phyloP scores from a whole-genome alignment of 345 rosid genomes.

The Garcia nutans region DNA sequence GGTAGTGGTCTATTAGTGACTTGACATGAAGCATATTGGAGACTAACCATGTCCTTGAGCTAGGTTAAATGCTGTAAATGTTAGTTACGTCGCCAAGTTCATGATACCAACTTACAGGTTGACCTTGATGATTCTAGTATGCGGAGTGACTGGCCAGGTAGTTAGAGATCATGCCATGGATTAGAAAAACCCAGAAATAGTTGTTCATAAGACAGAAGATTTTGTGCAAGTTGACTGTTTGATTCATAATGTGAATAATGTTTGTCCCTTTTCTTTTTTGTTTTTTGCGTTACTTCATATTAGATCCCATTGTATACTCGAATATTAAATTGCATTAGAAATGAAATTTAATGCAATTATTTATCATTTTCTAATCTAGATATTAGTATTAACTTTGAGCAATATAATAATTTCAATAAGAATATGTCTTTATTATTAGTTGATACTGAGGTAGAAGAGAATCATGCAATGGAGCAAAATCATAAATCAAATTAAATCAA shows the following conservation, averaged over 20 bases:
- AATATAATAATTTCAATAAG: no score
- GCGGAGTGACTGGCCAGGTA: slow-evolving; percentile 28
- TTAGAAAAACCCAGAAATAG: slow-evolving; percentile 10
- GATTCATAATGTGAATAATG: slow-evolving; percentile 4
- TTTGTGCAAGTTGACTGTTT: not conserved
- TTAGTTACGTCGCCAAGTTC: slow-evolving; percentile 13
- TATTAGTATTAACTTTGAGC: no score
- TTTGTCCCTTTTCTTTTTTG: not conserved
- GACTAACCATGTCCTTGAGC: slow-evolving; percentile 19
- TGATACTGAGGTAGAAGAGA: no score
- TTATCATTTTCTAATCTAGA: no score
- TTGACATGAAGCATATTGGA: slow-evolving; percentile 21
- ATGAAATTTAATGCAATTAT: not conserved
- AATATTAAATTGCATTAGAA: not conserved
- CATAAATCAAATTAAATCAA: no score
- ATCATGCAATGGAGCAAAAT: no score
- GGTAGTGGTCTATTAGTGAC: slow-evolving; percentile 31
- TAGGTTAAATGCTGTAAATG: slow-evolving; percentile 20
- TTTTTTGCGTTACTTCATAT: not conserved
- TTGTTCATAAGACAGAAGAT: slow-evolving; percentile 17
- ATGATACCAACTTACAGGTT: slow-evolving; percentile 22
- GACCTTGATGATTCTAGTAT: slow-evolving; percentile 30
- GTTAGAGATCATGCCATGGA: slow-evolving; percentile 22
- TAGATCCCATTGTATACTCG: not conserved
- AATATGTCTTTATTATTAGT: no score